Evolutionary conservation across 352 stramenopile genomes (phyloP).

Genomic region (Phytophthora hibernalis): DNA sequence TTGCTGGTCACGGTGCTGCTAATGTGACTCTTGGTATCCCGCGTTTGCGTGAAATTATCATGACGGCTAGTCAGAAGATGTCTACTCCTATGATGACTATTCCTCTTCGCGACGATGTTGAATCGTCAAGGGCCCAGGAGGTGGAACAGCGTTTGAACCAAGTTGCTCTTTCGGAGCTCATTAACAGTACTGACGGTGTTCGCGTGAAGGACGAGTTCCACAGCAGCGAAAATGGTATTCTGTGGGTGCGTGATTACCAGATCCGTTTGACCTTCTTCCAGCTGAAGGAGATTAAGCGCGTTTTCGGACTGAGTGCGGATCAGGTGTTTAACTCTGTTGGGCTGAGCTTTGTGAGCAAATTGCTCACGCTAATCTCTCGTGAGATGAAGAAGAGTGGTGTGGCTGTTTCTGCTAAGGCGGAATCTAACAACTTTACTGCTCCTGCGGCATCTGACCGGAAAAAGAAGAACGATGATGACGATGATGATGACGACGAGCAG

Average conservation of each 20-base stretch:
- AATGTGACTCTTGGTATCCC: conserved; percentile 99
- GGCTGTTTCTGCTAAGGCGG: conserved; percentile 55
- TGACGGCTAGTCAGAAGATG: conserved; percentile 98
- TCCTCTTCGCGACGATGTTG: conserved; percentile 81
- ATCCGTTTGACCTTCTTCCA: conserved; percentile 95
- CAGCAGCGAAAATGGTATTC: conserved; percentile 87
- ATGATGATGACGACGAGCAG: conserved; percentile 91
- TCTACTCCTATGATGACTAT: conserved; percentile 99
- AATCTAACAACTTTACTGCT: conserved; percentile 54
- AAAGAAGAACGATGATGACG: conserved; percentile 68
- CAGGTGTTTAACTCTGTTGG: conserved; percentile 92
- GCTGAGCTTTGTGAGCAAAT: conserved; percentile 91
- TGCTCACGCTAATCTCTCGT: conserved; percentile 94
- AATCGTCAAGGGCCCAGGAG: conserved; percentile 62
- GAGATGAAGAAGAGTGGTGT: conserved; percentile 94
- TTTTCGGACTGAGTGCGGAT: conserved; percentile 96
- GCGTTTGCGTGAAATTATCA: conserved; percentile 99
- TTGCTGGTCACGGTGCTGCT: conserved; percentile 98
- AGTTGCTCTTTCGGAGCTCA: conserved; percentile 93
- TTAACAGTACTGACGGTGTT: conserved; percentile 93
- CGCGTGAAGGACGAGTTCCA: conserved; percentile 93
- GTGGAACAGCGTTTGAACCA: conserved; percentile 93
- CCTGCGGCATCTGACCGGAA: conserved; percentile 39
- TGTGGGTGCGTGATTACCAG: conserved; percentile 98
- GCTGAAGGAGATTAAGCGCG: conserved; percentile 94